Evolutionary conservation across 129 eudicot genomes (phyloP).

Genomic region (Flaveria robusta): DNA sequence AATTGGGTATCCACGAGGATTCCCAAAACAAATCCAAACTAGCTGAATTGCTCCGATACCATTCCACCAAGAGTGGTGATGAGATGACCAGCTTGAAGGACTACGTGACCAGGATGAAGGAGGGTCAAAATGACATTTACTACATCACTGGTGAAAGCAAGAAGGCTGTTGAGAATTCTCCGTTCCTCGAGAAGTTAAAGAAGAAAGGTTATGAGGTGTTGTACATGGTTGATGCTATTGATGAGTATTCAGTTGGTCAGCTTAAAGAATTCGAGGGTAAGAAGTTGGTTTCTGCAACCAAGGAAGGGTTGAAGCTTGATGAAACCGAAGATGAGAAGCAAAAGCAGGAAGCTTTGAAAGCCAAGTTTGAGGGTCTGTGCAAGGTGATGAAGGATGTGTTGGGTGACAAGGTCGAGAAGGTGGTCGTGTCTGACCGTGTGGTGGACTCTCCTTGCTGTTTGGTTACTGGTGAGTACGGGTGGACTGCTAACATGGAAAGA

Average conservation of each 20-base stretch:
- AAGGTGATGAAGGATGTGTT: slow-evolving; percentile 76
- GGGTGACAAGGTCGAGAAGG: slow-evolving; percentile 60
- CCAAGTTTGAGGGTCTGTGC: slow-evolving; percentile 69
- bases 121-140: slow-evolving; percentile 54
- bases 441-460: slow-evolving; percentile 85
- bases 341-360: slow-evolving; percentile 51
- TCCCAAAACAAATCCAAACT: slow-evolving; percentile 61
- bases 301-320: slow-evolving; percentile 37
- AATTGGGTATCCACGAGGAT: slow-evolving; percentile 68
- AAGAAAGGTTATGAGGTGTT: slow-evolving; percentile 74
- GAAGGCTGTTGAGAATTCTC: slow-evolving; percentile 83
- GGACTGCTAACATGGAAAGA: slow-evolving; percentile 35
- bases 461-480: slow-evolving; percentile 80
- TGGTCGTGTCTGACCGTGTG: slow-evolving; percentile 55
- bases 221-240: slow-evolving; percentile 81
- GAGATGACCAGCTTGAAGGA: slow-evolving; percentile 80
- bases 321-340: slow-evolving; percentile 68
- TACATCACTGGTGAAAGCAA: slow-evolving; percentile 77
- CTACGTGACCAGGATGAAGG: slow-evolving; percentile 78
- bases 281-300: slow-evolving; percentile 76
- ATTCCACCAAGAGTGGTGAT: slow-evolving; percentile 48
- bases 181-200: slow-evolving; percentile 74
- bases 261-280: slow-evolving; percentile 40
- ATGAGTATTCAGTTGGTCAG: slow-evolving; percentile 74
- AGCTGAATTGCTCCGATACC: slow-evolving; percentile 58